These are phyloP conservation scores for Rusavskia elegans DNA, from an alignment of 495 filamentous ascomycete species.

Conservation along the genomic window DNA sequence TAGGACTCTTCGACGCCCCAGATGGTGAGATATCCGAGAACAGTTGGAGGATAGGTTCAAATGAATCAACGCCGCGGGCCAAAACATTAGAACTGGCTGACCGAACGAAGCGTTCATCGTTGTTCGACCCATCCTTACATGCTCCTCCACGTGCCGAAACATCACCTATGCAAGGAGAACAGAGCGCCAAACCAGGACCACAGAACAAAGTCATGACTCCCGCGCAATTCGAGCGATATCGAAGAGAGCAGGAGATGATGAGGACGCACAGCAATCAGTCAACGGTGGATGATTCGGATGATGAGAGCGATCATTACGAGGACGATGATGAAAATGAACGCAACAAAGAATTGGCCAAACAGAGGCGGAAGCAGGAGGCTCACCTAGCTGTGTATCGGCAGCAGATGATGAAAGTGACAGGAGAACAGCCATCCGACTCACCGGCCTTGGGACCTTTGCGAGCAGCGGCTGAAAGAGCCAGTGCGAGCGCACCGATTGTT, in stretches of 20 bases:
- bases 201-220: conserved; percentile 74
- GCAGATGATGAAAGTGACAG: conserved; percentile 94
- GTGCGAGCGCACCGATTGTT: conserved; percentile 30
- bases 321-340: conserved; percentile 77
- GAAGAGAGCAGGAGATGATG: conserved; percentile 58
- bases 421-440: conserved; percentile 39
- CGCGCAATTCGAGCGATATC: conserved; percentile 72
- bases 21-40: conserved; percentile 2
- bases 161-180: background rate
- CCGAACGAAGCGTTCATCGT: conserved; percentile 9
- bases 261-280: conserved; percentile 33
- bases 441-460: conserved; percentile 17
- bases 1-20: conserved; percentile 5
- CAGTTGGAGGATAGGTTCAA: conserved; percentile 7
- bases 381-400: conserved; percentile 83
- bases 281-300: conserved; percentile 31
- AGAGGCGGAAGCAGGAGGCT: conserved; percentile 78
- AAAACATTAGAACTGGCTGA: conserved; percentile 5
- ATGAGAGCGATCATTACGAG: conserved; percentile 45
- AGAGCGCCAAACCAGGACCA: conserved; percentile 1
- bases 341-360: conserved; percentile 51
- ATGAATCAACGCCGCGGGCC: conserved; percentile 12
- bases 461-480: conserved; percentile 25
- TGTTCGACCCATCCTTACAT: conserved; percentile 11
- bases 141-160: background rate